These are phyloP conservation scores for Skeletonema potamos DNA, from an alignment of 108 stramenopile species.

Conservation along the genomic window DNA sequence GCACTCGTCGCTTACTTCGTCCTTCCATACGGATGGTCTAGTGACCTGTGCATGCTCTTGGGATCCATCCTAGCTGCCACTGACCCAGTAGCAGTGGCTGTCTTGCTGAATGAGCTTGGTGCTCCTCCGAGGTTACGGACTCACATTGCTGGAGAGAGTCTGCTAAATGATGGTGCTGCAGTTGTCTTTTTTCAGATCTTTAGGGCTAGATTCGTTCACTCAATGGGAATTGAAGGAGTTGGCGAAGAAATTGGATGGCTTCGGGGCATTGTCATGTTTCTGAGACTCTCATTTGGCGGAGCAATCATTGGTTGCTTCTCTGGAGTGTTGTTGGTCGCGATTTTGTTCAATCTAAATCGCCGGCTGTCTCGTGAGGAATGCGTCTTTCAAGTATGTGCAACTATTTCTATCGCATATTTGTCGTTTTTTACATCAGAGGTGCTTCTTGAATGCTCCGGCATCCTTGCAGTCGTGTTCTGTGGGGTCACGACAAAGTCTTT, in stretches of 20 bases:
- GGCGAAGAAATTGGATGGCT: conserved; percentile 51
- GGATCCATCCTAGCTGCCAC: conserved; percentile 90
- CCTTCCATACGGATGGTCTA: conserved; percentile 71
- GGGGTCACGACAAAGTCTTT: conserved; percentile 65
- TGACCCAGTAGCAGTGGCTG: conserved; percentile 93
- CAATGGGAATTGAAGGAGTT: conserved; percentile 42
- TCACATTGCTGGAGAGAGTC: conserved; percentile 76
- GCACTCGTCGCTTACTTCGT: conserved; percentile 63
- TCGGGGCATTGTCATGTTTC: conserved; percentile 61
- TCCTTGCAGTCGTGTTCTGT: conserved; percentile 70
- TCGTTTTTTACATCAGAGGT: conserved; percentile 80
- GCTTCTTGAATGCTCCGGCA: conserved; percentile 60
- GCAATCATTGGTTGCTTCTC: conserved; percentile 70
- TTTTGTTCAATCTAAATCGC: conserved; percentile 53
- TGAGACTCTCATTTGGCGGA: conserved; percentile 79
- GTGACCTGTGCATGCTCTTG: conserved; percentile 68
- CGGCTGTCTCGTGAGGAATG: conserved; percentile 69
- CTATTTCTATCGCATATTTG: conserved; percentile 76
- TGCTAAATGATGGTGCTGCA: conserved; percentile 90
- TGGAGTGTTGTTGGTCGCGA: conserved; percentile 46
- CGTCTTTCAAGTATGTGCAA: conserved; percentile 76
- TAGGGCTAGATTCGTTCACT: conserved; percentile 45
- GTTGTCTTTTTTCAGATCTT: conserved; percentile 93
- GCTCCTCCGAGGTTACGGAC: conserved; percentile 70
- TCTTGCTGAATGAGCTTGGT: conserved; percentile 64